Percentiles rank a stretch among this genome's conserved stretches.
phyloP scores from a whole-genome alignment of 2,329 filamentous ascomycete species.

The Fusarium sp. region DNA sequence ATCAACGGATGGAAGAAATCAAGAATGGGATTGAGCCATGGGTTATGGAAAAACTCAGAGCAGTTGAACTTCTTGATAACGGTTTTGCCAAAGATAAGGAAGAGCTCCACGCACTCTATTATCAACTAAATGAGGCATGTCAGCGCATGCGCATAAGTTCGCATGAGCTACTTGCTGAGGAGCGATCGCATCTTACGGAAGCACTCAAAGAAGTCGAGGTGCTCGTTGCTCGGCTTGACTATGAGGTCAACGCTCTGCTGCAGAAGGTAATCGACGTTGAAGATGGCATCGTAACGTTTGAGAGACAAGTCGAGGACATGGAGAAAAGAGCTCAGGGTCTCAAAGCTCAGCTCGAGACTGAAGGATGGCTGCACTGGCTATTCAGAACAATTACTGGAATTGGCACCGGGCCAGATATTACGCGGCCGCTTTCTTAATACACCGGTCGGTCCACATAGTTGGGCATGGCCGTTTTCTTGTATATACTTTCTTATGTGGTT shows the following conservation, averaged over 20 bases:
- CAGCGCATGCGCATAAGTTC: slow-evolving; percentile 75
- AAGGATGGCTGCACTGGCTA: slow-evolving; percentile 75
- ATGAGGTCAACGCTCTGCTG: slow-evolving; percentile 85
- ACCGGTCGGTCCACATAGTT: slow-evolving; percentile 1
- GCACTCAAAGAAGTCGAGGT: slow-evolving; percentile 83
- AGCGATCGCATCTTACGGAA: slow-evolving; percentile 77
- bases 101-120: slow-evolving; percentile 75
- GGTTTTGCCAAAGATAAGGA: slow-evolving; percentile 73
- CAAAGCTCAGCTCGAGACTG: slow-evolving; percentile 71
- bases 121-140: slow-evolving; percentile 77
- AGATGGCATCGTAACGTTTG: slow-evolving; percentile 83
- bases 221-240: slow-evolving; percentile 87
- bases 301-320: slow-evolving; percentile 79
- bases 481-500: slow-evolving; percentile 9
- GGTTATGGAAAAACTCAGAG: slow-evolving; percentile 69
- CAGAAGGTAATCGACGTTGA: slow-evolving; percentile 89
- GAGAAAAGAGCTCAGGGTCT: slow-evolving; percentile 74
- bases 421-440: slow-evolving; percentile 47
- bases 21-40: slow-evolving; percentile 69
- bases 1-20: slow-evolving; percentile 65
- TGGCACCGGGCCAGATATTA: slow-evolving; percentile 70
- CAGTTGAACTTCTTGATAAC: slow-evolving; percentile 71
- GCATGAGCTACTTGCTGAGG: slow-evolving; percentile 76
- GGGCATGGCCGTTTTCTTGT: slow-evolving; percentile 7
- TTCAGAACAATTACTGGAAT: slow-evolving; percentile 72